Conservation (phyloP, 1,284 basidiomycete species). For the Neonothopanus nambi region DNA sequence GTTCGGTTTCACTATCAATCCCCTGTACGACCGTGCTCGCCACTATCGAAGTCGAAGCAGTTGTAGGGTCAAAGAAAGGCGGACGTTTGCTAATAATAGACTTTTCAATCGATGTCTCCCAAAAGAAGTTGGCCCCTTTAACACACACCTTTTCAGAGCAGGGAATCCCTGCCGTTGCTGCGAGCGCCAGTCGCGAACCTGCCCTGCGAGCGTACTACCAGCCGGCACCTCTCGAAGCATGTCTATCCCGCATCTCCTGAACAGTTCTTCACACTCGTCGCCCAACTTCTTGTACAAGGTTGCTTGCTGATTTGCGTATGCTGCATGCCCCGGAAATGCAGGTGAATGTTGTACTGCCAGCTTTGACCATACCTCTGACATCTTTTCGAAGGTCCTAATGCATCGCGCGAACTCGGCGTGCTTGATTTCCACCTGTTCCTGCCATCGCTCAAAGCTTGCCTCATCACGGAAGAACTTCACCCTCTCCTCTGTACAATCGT, state of each 20-base stretch:
- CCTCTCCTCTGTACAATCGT: slow-evolving; percentile 22
- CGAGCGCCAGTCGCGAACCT: no score
- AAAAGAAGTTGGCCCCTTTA: no score
- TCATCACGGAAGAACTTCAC: slow-evolving; percentile 31
- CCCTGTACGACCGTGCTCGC: no score
- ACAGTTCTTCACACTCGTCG: background rate
- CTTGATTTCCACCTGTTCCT: slow-evolving; percentile 26
- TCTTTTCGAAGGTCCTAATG: slow-evolving; percentile 19
- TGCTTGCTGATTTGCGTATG: slow-evolving; percentile 16
- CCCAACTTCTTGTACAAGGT: background rate
- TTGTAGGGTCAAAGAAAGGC: no score
- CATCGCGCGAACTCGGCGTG: slow-evolving; percentile 24
- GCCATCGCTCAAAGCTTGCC: slow-evolving; percentile 29
- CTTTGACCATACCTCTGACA: slow-evolving; percentile 9
- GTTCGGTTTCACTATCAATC: no score
- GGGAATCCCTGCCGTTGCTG: no score
- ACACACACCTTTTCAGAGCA: no score
- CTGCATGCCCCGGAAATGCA: slow-evolving; percentile 12
- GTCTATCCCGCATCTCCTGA: background rate
- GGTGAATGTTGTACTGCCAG: background rate
- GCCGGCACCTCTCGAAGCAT: no score
- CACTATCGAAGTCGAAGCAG: no score
- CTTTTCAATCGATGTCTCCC: no score
- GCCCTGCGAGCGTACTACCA: no score
- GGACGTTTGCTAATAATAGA: no score